A percentile compares a stretch with the other conserved stretches of the same genome.
phyloP scores from a whole-genome alignment of 768 basidiomycete genomes.

The Auriscalpium microsporum region DNA sequence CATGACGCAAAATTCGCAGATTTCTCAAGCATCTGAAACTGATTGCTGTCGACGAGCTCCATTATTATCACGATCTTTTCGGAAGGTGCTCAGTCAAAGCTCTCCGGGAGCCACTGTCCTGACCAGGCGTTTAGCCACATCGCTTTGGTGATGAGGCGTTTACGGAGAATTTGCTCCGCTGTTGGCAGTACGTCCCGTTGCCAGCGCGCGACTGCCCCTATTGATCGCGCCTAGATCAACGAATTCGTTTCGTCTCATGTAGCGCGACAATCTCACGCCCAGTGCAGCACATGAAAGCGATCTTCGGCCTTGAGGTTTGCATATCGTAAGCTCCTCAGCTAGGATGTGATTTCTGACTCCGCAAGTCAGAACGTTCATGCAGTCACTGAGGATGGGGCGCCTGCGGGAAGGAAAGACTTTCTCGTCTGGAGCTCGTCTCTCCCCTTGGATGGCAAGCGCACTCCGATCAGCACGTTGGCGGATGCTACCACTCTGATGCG shows the following conservation, averaged over 20 bases:
- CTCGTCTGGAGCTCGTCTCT: slow-evolving; percentile 68
- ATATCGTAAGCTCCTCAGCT: neutral
- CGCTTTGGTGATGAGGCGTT: slow-evolving; percentile 67
- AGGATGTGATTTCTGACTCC: neutral
- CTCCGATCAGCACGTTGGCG: slow-evolving; percentile 41
- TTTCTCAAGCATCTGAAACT: slow-evolving; percentile 73
- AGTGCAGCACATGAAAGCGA: slow-evolving; percentile 59
- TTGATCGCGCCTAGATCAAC: slow-evolving; percentile 36
- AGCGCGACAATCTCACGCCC: slow-evolving; percentile 84
- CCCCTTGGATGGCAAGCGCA: slow-evolving; percentile 46
- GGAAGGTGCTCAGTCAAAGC: slow-evolving; percentile 49
- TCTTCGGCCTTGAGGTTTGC: slow-evolving; percentile 56
- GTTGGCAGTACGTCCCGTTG: slow-evolving; percentile 54
- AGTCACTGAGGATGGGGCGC: slow-evolving; percentile 75
- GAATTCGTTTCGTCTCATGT: slow-evolving; percentile 67
- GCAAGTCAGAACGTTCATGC: slow-evolving; percentile 45
- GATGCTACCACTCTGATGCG: slow-evolving; percentile 70
- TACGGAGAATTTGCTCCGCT: slow-evolving; percentile 66
- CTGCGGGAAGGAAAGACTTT: slow-evolving; percentile 72
- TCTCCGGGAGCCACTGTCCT: neutral
- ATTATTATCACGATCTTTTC: slow-evolving; percentile 75
- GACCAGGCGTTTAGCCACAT: slow-evolving; percentile 48
- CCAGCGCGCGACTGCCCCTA: neutral
- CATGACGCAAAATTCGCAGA: slow-evolving; percentile 26
- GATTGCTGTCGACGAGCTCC: slow-evolving; percentile 78